These are phyloP conservation scores for Phlebiopsis gigantea DNA, from an alignment of 768 basidiomycete species.

Conservation along the genomic window DNA sequence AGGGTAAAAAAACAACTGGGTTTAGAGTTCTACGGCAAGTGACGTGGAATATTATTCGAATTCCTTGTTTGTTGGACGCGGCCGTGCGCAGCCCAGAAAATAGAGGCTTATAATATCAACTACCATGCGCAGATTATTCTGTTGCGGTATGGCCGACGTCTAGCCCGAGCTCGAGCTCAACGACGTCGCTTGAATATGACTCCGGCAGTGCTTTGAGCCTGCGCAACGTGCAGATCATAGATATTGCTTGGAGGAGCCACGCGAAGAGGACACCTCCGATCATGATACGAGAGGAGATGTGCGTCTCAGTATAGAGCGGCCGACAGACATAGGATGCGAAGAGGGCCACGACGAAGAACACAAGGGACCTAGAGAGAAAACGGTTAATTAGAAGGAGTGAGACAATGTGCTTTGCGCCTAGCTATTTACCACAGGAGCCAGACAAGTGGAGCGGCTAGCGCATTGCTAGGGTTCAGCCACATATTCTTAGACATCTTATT, in stretches of 20 bases:
- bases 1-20: too few species aligned
- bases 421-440: not conserved
- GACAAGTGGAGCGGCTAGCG: not conserved
- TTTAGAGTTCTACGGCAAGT: too few species aligned
- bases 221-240: not conserved
- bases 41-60: too few species aligned
- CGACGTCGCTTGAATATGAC: not conserved
- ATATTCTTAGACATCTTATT: not conserved
- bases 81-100: too few species aligned
- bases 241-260: not conserved
- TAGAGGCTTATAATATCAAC: too few species aligned
- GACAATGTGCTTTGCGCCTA: not conserved
- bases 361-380: not conserved
- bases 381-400: not conserved
- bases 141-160: too few species aligned
- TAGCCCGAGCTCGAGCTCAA: not conserved
- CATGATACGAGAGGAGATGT: not conserved
- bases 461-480: not conserved
- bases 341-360: constrained; percentile 1
- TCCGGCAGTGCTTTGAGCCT: not conserved
- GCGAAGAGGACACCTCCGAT: not conserved
- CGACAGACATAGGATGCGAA: not conserved
- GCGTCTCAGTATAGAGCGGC: not conserved
- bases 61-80: too few species aligned
- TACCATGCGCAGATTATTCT: too few species aligned